Evolutionary conservation across 1,284 basidiomycete species (phyloP).

Genomic region (Singerocomus inundabilis): DNA sequence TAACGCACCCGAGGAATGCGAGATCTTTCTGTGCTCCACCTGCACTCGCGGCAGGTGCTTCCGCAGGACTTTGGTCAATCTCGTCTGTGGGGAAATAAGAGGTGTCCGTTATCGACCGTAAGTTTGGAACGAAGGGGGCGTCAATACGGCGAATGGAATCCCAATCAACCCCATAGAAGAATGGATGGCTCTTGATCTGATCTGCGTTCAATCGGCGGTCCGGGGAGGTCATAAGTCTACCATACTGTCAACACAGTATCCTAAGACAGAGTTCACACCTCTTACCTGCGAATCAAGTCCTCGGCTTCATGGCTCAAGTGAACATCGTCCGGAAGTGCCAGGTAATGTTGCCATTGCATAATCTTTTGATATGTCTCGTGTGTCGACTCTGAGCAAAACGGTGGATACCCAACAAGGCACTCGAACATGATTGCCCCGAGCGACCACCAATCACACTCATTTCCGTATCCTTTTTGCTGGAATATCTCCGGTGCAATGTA

Average conservation of each 20-base stretch:
- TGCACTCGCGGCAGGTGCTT: slow-evolving; percentile 53
- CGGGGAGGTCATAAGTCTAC: slow-evolving; percentile 79
- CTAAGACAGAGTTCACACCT: slow-evolving; percentile 1
- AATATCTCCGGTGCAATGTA: slow-evolving; percentile 99
- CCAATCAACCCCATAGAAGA: slow-evolving; percentile 99
- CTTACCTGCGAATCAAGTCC: slow-evolving; percentile 81
- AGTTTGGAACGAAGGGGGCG: slow-evolving; percentile 92
- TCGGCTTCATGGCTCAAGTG: slow-evolving; percentile 92
- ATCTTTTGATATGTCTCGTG: slow-evolving; percentile 99
- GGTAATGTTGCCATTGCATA: slow-evolving; percentile 88
- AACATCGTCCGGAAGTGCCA: slow-evolving; percentile 93
- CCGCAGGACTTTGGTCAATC: slow-evolving; percentile 82
- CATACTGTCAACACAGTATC: slow-evolving; percentile 8
- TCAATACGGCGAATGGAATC: slow-evolving; percentile 84
- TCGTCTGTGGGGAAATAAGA: slow-evolving; percentile 98
- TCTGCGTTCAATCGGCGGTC: slow-evolving; percentile 82
- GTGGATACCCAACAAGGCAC: slow-evolving; percentile 95
- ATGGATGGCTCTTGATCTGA: slow-evolving; percentile 91
- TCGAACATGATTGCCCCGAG: slow-evolving; percentile 99
- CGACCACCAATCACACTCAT: slow-evolving; percentile 99
- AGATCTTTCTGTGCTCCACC: slow-evolving; percentile 77
- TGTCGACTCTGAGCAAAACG: slow-evolving; percentile 98
- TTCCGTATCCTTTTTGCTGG: slow-evolving; percentile 93
- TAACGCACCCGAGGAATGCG: slow-evolving; percentile 84
- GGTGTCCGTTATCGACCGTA: slow-evolving; percentile 91